Base-by-base conservation (phyloP, 208 protist genomes). In the Leishmania guyanensis region DNA sequence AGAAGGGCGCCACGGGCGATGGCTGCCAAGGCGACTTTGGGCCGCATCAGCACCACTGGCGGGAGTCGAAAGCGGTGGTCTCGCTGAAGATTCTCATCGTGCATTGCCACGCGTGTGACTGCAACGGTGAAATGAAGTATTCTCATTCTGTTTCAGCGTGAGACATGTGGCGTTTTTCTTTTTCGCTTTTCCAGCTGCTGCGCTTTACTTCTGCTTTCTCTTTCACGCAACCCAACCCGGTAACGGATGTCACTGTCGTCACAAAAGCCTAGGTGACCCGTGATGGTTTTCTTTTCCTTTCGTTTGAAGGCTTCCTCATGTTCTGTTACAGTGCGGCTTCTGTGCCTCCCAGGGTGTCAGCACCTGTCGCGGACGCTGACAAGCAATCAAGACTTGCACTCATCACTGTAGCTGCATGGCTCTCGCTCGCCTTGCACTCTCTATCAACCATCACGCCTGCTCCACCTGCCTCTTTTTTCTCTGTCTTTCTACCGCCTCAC, bases 111-210 rank as follows among this genome's bases (percentile, higher is more conserved):
- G 56, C 16, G 14, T 69, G 64, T 43, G 64, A 20, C 9, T 0
- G 33, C 64, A 43, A 12, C 33, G 64, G 29, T n/a, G 9, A 29
- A 26, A 69, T 43, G 64, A 14, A 3, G 29, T 46, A 29, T 9
- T 2, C 14, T 10, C 16, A 0, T 69, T 1, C 10, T 36, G 10
- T 43, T n/a, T 46, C 29, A 46, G n/a, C 22, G 64, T 43, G 64
- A 2, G 26, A 33, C 33, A 69, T 75, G 29, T 70, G 39, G 36
- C 53, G n/a, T 64, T 75, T 54, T 43, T 64, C 54, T 81, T 65
- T 68, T 65, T 83, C 71, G 1, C 29, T 2, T 39, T 12, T n/a
- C 5, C 22, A 16, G 36, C 65, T 70, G 65, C 17, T 70, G 46
- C 36, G 10, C 26, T 26, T 0, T 36, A 8, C 65, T 70, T 12